A percentile compares a stretch with the other conserved stretches of the same genome.
Conservation (phyloP, 2,329 filamentous ascomycete genomes). For the Beauveria sp. region DNA sequence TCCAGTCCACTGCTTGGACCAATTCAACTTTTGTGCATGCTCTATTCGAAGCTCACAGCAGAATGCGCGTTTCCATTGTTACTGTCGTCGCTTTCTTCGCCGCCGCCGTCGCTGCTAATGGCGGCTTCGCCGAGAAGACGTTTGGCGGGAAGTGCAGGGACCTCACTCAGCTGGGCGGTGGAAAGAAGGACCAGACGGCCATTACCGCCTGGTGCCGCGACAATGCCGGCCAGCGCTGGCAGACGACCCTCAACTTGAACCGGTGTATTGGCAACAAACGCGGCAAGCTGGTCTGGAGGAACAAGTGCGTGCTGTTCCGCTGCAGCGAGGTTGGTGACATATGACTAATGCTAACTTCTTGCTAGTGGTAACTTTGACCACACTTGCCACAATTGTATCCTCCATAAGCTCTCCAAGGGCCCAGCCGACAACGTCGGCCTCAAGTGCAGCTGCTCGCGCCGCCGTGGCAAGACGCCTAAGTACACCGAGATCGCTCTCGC, state of each 20-base stretch:
- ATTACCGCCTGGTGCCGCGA: not conserved
- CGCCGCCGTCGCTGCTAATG: not conserved
- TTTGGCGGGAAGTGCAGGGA: not conserved
- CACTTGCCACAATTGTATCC: not conserved
- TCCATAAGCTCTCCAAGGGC: not conserved
- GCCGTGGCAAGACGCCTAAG: not conserved
- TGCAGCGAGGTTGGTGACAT: not conserved
- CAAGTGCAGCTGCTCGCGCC: constrained; percentile 2
- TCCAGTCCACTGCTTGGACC: not conserved
- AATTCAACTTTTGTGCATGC: not conserved
- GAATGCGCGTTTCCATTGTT: not conserved
- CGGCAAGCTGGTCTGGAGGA: constrained; percentile 1
- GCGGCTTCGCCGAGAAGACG: not conserved
- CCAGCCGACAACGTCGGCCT: not conserved
- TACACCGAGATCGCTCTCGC: not conserved
- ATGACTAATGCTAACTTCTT: not conserved
- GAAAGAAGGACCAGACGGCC: not conserved
- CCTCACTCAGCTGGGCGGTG: not conserved
- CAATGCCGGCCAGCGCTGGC: not conserved
- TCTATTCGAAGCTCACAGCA: not conserved
- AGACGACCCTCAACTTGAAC: constrained; percentile 3
- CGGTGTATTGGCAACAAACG: not conserved
- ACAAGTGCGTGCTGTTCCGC: not conserved
- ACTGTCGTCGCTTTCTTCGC: not conserved
- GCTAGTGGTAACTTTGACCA: constrained; percentile 4